Evolutionary conservation across 2,329 filamentous ascomycete species (phyloP).

Genomic region (Aaosphaeria arxii): DNA sequence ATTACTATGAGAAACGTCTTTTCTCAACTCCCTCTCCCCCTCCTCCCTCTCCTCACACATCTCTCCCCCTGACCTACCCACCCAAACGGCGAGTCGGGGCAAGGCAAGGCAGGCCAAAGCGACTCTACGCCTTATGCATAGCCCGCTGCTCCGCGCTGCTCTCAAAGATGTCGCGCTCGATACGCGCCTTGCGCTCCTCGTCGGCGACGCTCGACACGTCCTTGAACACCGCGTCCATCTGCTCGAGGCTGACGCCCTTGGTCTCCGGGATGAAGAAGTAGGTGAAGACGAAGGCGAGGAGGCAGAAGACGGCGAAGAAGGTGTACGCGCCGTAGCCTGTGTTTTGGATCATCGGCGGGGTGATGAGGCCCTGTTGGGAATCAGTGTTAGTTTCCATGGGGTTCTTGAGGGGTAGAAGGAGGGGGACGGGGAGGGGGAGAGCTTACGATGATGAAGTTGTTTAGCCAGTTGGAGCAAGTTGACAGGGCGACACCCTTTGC

Average conservation of each 20-base stretch:
- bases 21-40: no score
- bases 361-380: constrained; percentile 54
- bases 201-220: constrained; percentile 35
- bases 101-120: no score
- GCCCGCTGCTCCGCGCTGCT: background rate
- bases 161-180: constrained; percentile 28
- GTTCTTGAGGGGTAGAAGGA: background rate
- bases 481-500: constrained; percentile 66
- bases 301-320: constrained; percentile 38
- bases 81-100: no score
- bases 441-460: constrained; percentile 58
- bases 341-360: constrained; percentile 60
- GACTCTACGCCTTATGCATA: background rate
- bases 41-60: no score
- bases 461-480: constrained; percentile 62
- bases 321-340: constrained; percentile 47
- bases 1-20: no score
- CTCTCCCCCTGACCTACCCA: no score
- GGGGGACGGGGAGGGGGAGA: background rate
- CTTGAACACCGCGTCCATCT: constrained; percentile 39
- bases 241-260: constrained; percentile 29
- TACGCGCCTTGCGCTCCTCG: constrained; percentile 27
- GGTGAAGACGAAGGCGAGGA: constrained; percentile 31
- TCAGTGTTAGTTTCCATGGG: constrained; percentile 39
- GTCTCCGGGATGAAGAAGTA: constrained; percentile 36